Conservation (phyloP, 371 early-diverging fungal genomes). For the Mucor lusitanicus region DNA sequence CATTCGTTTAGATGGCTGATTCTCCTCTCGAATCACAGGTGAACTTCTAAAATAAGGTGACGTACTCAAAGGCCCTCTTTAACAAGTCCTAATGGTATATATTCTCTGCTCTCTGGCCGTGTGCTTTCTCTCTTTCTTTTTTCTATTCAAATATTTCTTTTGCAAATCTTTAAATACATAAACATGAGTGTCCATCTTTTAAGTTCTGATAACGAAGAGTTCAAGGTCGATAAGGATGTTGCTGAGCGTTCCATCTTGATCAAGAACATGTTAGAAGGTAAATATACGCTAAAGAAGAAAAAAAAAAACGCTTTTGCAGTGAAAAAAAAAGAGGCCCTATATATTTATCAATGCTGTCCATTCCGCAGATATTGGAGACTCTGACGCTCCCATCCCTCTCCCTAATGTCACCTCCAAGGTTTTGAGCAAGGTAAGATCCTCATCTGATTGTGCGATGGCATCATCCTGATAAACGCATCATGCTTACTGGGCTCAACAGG, state of each 20-base stretch:
- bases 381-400: constrained; percentile 74
- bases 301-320: no score
- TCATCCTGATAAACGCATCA: background rate
- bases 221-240: constrained; percentile 80
- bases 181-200: constrained; percentile 48
- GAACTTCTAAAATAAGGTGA: background rate
- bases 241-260: constrained; percentile 88
- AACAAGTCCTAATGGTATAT: background rate
- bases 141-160: background rate
- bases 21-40: background rate
- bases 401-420: constrained; percentile 76
- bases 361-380: constrained; percentile 75
- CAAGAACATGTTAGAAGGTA: constrained; percentile 91
- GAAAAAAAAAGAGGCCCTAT: background rate
- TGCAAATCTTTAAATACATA: background rate
- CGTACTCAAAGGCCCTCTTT: background rate
- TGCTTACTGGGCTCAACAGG: constrained; percentile 32
- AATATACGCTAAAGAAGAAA: background rate
- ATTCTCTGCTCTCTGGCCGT: background rate
- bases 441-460: background rate
- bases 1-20: background rate
- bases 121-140: background rate
- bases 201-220: constrained; percentile 74
- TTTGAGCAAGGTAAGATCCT: constrained; percentile 62
- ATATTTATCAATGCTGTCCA: background rate